Percentiles rank a stretch among this genome's conserved stretches.
phyloP scores from a whole-genome alignment of 75 land plant species.

The Isoetes taiwanensis region DNA sequence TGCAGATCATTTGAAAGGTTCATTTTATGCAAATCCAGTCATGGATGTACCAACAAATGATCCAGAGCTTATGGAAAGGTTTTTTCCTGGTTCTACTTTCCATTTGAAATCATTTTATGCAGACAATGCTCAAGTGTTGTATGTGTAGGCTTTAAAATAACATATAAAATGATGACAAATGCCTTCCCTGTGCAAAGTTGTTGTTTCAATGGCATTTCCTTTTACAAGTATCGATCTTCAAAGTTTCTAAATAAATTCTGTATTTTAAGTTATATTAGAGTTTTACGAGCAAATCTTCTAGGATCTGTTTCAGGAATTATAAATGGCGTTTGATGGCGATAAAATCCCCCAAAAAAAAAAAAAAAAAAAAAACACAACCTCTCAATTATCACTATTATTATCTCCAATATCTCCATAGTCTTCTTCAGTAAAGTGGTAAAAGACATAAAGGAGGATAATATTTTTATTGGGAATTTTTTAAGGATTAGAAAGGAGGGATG shows the following conservation, averaged over 20 bases:
- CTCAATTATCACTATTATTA: too few relatives aligned
- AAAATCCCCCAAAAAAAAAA: too few relatives aligned
- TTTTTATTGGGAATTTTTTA: background rate
- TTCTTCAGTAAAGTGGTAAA: too few relatives aligned
- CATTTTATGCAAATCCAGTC: slow-evolving; percentile 94
- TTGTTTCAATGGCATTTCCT: background rate
- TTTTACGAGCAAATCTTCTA: too few relatives aligned
- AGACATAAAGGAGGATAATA: background rate
- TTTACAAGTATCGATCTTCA: background rate
- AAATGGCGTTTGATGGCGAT: too few relatives aligned
- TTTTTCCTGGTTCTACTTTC: too few relatives aligned
- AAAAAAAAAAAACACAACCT: too few relatives aligned
- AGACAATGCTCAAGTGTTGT: slow-evolving; percentile 5
- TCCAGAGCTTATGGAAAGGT: slow-evolving; percentile 44
- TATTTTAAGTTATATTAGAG: too few relatives aligned
- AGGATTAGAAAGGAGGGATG: background rate
- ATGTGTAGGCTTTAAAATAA: background rate
- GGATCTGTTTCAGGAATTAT: too few relatives aligned
- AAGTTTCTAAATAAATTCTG: background rate
- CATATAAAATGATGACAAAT: background rate
- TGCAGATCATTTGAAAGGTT: slow-evolving; percentile 76
- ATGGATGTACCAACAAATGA: slow-evolving; percentile 67
- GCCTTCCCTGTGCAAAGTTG: background rate
- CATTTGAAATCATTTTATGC: background rate
- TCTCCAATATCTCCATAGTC: too few relatives aligned